Conservation (phyloP, 257 asterid species). For the Ajuga chamaepitys region DNA sequence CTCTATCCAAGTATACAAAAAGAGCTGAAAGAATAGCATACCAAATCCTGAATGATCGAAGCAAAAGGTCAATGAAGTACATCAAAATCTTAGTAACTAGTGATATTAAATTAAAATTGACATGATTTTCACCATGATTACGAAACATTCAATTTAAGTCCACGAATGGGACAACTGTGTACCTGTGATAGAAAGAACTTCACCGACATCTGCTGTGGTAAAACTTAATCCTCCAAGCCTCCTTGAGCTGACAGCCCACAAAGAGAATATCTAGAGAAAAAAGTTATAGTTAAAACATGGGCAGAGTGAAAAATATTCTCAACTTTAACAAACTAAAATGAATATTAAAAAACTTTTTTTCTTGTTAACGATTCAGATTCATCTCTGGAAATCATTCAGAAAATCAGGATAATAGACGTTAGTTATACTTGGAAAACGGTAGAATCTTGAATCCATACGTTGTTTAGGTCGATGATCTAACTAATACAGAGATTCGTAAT, state of each 20-base stretch:
- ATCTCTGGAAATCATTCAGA: not conserved
- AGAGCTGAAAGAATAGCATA: slow-evolving; percentile 63
- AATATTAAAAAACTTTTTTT: not conserved
- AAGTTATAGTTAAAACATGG: not conserved
- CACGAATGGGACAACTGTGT: not conserved
- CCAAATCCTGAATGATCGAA: slow-evolving; percentile 51
- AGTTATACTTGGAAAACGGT: not conserved
- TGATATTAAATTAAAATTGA: not conserved
- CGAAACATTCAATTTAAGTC: not conserved
- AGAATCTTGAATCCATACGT: not conserved
- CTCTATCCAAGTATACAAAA: slow-evolving; percentile 53
- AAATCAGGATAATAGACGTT: not conserved
- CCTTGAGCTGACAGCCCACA: slow-evolving; percentile 84
- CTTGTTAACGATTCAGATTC: not conserved
- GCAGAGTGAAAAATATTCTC: not conserved
- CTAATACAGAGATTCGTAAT: not conserved
- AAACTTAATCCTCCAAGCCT: slow-evolving; percentile 67
- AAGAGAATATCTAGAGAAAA: slow-evolving; percentile 58
- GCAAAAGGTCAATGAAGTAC: not conserved
- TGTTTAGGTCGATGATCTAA: not conserved
- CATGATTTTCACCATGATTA: not conserved
- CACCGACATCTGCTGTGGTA: slow-evolving; percentile 65
- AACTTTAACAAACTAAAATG: not conserved
- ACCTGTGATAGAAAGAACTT: slow-evolving; percentile 76
- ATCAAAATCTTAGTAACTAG: not conserved